phyloP scores from a whole-genome alignment of 2,329 filamentous ascomycete genomes.

The Colletotrichum godetiae region DNA sequence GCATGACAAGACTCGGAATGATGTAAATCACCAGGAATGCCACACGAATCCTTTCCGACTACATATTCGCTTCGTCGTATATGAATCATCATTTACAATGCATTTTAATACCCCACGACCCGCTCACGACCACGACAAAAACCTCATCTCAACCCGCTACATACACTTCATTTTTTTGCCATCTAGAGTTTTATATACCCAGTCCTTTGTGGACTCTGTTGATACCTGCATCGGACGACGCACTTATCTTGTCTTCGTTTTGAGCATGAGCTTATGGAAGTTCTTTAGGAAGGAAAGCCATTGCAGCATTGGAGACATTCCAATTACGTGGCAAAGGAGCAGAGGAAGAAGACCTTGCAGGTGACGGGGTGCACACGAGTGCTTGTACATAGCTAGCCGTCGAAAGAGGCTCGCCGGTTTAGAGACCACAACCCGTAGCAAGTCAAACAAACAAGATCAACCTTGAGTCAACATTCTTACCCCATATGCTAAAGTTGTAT shows the following conservation, averaged over 20 bases:
- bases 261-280: neutral
- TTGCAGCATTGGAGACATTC: neutral
- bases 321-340: neutral
- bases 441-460: conserved; percentile 7
- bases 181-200: conserved; percentile 37
- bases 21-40: conserved; percentile 50
- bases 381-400: neutral
- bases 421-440: conserved; percentile 14
- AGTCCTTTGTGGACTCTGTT: conserved; percentile 34
- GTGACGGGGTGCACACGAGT: conserved; percentile 16
- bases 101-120: conserved; percentile 27
- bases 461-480: neutral
- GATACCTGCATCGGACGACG: conserved; percentile 33
- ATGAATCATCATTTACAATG: conserved; percentile 14
- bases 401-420: neutral
- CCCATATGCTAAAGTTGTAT: neutral
- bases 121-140: conserved; percentile 33
- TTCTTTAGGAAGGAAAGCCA: neutral
- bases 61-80: conserved; percentile 22
- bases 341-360: conserved; percentile 12
- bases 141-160: conserved; percentile 15
- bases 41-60: neutral
- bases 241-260: conserved; percentile 8
- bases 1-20: conserved; percentile 70
- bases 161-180: conserved; percentile 24